Conservation (phyloP, 768 basidiomycete genomes). For the Coprinopsis sp. region DNA sequence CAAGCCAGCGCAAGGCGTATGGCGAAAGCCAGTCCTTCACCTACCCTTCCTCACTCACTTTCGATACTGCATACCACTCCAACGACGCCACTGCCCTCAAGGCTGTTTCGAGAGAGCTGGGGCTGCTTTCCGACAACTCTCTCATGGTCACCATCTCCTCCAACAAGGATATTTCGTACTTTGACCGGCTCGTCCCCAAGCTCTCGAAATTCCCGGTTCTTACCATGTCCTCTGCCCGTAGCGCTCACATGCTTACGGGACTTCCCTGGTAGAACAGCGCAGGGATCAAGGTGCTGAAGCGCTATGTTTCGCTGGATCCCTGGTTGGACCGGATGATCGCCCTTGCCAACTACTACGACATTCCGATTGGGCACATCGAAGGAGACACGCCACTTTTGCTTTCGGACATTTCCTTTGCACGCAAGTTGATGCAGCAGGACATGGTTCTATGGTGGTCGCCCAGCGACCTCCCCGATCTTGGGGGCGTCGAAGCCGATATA, state of each 20-base stretch:
- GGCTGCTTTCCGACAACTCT: constrained; percentile 66
- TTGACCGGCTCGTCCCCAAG: constrained; percentile 66
- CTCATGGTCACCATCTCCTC: constrained; percentile 83
- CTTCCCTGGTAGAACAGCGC: constrained; percentile 89
- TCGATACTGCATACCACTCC: constrained; percentile 70
- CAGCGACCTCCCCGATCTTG: constrained; percentile 83
- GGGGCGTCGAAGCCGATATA: constrained; percentile 86
- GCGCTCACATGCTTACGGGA: constrained; percentile 67
- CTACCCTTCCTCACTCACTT: constrained; percentile 63
- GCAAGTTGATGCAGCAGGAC: constrained; percentile 82
- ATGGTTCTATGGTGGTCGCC: constrained; percentile 97
- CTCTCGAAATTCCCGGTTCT: constrained; percentile 83
- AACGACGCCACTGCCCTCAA: constrained; percentile 78
- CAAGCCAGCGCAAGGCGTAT: constrained; percentile 41
- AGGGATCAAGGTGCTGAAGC: constrained; percentile 74
- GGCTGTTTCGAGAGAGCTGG: constrained; percentile 83
- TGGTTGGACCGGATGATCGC: constrained; percentile 80
- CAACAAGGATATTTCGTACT: constrained; percentile 79
- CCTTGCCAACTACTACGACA: constrained; percentile 86
- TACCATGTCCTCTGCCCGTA: constrained; percentile 75
- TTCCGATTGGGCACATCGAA: constrained; percentile 90
- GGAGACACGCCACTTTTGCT: constrained; percentile 85
- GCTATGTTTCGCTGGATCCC: constrained; percentile 70
- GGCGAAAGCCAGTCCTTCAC: constrained; percentile 44
- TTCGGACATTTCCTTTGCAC: constrained; percentile 87